phyloP scores from a whole-genome alignment of 2,329 filamentous ascomycete genomes.

The Fusarium euwallaceae region DNA sequence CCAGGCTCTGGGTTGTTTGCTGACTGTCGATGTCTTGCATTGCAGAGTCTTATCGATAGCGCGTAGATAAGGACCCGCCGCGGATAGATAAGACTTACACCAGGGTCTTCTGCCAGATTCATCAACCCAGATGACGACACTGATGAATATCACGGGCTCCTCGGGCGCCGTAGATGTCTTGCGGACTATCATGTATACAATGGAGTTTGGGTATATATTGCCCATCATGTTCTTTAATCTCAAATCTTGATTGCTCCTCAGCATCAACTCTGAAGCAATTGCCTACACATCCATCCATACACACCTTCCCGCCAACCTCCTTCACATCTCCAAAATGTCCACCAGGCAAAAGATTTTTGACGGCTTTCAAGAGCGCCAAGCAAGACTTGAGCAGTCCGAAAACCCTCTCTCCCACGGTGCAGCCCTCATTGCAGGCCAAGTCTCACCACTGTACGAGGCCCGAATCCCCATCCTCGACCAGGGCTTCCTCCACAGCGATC shows the following conservation, averaged over 20 bases:
- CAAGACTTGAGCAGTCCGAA: background rate
- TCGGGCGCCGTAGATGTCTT: background rate
- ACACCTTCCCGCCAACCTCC: background rate
- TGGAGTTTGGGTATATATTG: background rate
- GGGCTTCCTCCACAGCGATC: background rate
- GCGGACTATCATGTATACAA: background rate
- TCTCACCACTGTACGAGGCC: background rate
- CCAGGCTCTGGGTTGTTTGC: background rate
- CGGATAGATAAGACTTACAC: background rate
- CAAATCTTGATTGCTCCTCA: background rate
- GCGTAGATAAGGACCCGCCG: background rate
- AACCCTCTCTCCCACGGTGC: background rate
- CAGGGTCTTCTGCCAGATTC: background rate
- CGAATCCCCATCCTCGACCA: slow-evolving; percentile 3
- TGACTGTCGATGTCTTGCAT: background rate
- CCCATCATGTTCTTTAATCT: background rate
- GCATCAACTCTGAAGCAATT: background rate
- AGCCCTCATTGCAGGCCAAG: background rate
- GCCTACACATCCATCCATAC: background rate
- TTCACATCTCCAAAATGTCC: background rate
- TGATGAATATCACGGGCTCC: background rate
- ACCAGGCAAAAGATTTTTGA: background rate
- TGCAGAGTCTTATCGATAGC: background rate
- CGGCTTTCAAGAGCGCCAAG: background rate
- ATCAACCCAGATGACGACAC: background rate